A percentile compares a stretch with the other conserved stretches of the same genome.
Conservation (phyloP, 2,329 filamentous ascomycete species). For the Nigrospora osmanthi region DNA sequence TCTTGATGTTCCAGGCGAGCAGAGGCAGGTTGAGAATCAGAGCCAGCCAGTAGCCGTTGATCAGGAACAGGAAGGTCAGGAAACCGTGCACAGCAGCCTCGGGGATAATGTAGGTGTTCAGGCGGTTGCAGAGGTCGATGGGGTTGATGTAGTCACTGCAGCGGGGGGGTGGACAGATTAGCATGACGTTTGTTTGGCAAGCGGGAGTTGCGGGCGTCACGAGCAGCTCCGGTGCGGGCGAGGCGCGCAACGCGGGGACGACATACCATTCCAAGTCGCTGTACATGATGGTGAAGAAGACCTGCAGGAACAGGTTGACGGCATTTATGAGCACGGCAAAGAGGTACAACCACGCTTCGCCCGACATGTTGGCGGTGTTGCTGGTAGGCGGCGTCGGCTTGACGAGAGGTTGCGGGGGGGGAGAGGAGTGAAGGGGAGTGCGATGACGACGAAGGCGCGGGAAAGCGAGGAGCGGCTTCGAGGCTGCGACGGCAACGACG, state of each 20-base stretch:
- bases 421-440: not conserved
- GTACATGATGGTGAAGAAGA: slow-evolving; percentile 99
- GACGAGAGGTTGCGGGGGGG: not conserved
- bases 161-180: not conserved
- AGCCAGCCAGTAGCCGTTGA: slow-evolving; percentile 98
- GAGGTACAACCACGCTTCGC: slow-evolving; percentile 97
- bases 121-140: slow-evolving; percentile 99
- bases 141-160: slow-evolving; percentile 98
- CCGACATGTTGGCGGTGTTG: slow-evolving; percentile 60
- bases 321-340: slow-evolving; percentile 98
- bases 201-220: not conserved
- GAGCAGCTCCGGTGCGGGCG: slow-evolving; percentile 7
- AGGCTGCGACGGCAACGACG: too few species aligned
- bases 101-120: slow-evolving; percentile 99
- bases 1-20: slow-evolving; percentile 91
- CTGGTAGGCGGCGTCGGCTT: not conserved
- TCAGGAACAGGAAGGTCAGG: slow-evolving; percentile 89
- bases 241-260: slow-evolving; percentile 12
- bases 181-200: not conserved
- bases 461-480: too few species aligned
- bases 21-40: slow-evolving; percentile 88
- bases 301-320: slow-evolving; percentile 98
- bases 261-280: slow-evolving; percentile 97
- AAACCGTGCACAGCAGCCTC: slow-evolving; percentile 97
- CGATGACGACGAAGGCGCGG: not conserved